Evolutionary conservation across 257 asterid species (phyloP), one percentile per base, ranked within the genome.

Genomic region (Plectranthus barbatus): DNA sequence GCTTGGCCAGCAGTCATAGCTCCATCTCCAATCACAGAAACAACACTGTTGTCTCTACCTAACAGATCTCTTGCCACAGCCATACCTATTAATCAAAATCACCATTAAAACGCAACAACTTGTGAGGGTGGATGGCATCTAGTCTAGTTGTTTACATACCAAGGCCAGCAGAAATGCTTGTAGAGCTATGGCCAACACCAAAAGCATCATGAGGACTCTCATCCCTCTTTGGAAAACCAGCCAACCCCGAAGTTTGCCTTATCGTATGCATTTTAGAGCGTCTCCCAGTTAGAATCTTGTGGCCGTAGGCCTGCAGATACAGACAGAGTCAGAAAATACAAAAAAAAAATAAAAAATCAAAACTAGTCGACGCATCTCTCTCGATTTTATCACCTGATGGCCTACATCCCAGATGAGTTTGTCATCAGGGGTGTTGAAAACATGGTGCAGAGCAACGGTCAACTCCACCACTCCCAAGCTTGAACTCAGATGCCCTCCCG

Each of bases 141-240:
- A n/a, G n/a, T n/a, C n/a, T n/a, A 2, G 9, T 5, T 34, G 39
- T 10, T 5, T 13, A 52, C 21, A 33, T 15, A 37, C 64, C 64
- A 19, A 58, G 64, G 1, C 64, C 64, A 21, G 64, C 64, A 39
- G 64, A 58, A 40, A 58, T 58, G 37, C 64, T 58, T 7, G 64
- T 58, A 2, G 64, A 58, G 64, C 64, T 58, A 58, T 58, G 64
- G 36, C 64, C 64, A 21, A 58, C 64, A 19, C 64, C 64, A 13
- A 58, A 58, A 5, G 64, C 64, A 39, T 58, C 64, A 21, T 58
- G 64, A 40, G 19, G 50, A 37, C 64, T 58, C 64, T 58, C 64
- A 19, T 58, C 64, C 50, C 64, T 58, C 64, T 58, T 58, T 4
- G 64, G 64, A 4, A 58, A 58, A 7, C 64, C 64, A 18, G 64